phyloP scores from a whole-genome alignment of 164 flowering plant genomes.

The Berberis vulgaris region DNA sequence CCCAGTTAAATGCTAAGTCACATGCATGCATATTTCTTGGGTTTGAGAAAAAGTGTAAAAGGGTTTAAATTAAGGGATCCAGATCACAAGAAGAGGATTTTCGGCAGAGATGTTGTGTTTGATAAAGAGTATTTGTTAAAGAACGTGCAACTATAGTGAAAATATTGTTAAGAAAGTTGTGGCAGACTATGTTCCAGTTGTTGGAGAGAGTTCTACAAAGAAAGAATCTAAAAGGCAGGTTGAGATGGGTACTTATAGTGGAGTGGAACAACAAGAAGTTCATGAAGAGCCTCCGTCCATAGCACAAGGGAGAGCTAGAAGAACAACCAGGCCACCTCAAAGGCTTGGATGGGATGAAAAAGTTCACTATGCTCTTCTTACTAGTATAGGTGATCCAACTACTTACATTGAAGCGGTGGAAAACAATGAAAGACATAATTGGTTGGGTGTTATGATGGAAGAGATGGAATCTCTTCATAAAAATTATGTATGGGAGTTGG shows the following conservation, averaged over 20 bases:
- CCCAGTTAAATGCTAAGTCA: neutral
- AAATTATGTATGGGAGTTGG: slow-evolving; percentile 1
- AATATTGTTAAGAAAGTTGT: neutral
- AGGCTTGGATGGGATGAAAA: neutral
- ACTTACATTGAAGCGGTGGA: neutral
- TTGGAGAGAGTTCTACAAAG: neutral
- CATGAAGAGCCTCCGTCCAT: neutral
- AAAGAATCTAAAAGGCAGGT: neutral
- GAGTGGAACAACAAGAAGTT: neutral
- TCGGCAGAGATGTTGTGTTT: neutral
- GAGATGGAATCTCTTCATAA: slow-evolving; percentile 3
- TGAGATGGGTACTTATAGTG: neutral
- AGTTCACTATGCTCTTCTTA: neutral
- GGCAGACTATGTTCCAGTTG: neutral
- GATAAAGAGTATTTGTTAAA: no score
- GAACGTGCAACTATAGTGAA: no score
- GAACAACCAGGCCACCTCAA: neutral
- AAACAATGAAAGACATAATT: neutral
- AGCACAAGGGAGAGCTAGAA: neutral
- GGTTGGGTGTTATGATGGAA: neutral
- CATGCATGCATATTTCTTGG: neutral
- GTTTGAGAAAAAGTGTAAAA: neutral
- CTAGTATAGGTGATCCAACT: neutral
- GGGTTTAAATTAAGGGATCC: neutral
- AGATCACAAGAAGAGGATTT: neutral